phyloP scores from a whole-genome alignment of 768 basidiomycete species.

The Kwoniella sp. region DNA sequence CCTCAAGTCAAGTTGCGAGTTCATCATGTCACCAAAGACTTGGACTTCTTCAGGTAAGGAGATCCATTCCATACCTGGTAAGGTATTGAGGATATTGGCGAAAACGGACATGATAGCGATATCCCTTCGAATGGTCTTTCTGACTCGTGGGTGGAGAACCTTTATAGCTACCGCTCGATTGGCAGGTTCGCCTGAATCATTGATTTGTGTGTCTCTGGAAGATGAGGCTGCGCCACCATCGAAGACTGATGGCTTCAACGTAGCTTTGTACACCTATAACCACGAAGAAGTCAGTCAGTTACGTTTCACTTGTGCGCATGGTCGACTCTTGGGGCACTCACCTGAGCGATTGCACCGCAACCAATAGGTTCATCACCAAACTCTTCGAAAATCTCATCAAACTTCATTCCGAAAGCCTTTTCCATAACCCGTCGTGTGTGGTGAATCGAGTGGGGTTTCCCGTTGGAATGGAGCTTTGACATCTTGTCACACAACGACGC shows the following conservation, averaged over 20 bases:
- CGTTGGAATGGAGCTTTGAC: constrained; percentile 84
- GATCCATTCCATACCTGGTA: constrained; percentile 96
- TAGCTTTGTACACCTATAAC: constrained; percentile 80
- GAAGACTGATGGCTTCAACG: constrained; percentile 77
- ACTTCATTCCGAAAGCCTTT: constrained; percentile 75
- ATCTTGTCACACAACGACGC: constrained; percentile 77
- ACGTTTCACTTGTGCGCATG: too few relatives aligned
- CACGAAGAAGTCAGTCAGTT: neutral
- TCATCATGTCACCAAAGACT: constrained; percentile 96
- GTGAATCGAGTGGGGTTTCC: constrained; percentile 72
- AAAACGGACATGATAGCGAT: constrained; percentile 95
- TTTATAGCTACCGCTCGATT: constrained; percentile 89
- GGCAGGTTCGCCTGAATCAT: constrained; percentile 2
- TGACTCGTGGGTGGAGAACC: constrained; percentile 84
- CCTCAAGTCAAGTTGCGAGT: constrained; percentile 84
- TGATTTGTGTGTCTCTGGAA: constrained; percentile 60
- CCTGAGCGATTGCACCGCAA: constrained; percentile 98
- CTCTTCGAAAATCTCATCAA: constrained; percentile 85
- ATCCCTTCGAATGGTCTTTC: constrained; percentile 80
- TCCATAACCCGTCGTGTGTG: constrained; percentile 84
- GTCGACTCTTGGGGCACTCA: constrained; percentile 37
- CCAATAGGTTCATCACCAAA: constrained; percentile 88
- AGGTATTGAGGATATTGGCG: constrained; percentile 69
- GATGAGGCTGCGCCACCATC: constrained; percentile 71
- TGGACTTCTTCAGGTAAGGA: constrained; percentile 92